These are phyloP conservation scores for Blumeria hordei DNA, from an alignment of 2,329 filamentous ascomycete genomes.

Conservation along the genomic window DNA sequence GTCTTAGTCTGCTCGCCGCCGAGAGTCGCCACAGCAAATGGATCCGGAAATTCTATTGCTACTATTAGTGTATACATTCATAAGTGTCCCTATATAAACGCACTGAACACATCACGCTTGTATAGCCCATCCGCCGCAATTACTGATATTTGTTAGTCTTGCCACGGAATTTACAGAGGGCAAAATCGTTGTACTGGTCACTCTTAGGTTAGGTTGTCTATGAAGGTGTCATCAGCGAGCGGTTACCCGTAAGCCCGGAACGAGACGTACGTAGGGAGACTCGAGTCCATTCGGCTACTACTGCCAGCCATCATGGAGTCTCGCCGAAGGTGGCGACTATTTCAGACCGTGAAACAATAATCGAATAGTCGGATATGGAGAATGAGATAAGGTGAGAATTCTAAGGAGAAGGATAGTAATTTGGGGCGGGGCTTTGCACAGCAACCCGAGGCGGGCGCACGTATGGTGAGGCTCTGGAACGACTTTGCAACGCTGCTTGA, in stretches of 20 bases:
- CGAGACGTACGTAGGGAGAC: conserved; percentile 34
- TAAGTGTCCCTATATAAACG: neutral
- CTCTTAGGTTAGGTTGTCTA: conserved; percentile 67
- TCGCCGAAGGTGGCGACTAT: conserved; percentile 12
- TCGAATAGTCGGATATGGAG: neutral
- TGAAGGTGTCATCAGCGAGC: conserved; percentile 9
- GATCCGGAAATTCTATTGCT: conserved; percentile 48
- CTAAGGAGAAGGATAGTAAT: neutral
- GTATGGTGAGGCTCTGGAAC: neutral
- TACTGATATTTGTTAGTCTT: conserved; percentile 35
- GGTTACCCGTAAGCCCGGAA: conserved; percentile 4
- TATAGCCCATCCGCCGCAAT: conserved; percentile 96
- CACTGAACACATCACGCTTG: conserved; percentile 35
- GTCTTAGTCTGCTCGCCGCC: conserved; percentile 96
- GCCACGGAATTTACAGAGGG: neutral
- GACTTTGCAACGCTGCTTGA: neutral
- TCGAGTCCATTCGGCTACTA: conserved; percentile 28
- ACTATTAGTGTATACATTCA: conserved; percentile 3
- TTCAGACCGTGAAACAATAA: conserved; percentile 6
- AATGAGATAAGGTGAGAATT: neutral
- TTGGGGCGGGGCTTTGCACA: neutral
- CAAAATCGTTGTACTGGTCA: conserved; percentile 47
- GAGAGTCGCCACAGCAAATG: conserved; percentile 90
- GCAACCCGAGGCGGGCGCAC: neutral
- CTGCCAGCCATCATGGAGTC: conserved; percentile 19